phyloP scores from a whole-genome alignment of 2,329 filamentous ascomycete species.

The Pseudovirgaria hyperparasitica region DNA sequence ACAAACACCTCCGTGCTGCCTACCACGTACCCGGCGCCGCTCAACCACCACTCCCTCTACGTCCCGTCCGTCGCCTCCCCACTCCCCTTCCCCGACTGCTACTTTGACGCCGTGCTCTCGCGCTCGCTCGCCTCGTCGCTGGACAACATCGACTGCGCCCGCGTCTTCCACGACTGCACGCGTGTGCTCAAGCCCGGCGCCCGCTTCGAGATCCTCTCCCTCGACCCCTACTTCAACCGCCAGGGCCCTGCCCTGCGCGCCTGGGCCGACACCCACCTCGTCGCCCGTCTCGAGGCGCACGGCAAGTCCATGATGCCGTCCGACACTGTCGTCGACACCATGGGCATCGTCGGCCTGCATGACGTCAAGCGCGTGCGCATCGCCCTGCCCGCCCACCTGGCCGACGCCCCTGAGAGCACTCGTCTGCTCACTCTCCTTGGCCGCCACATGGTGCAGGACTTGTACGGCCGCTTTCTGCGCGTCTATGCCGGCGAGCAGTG shows the following conservation, averaged over 20 bases:
- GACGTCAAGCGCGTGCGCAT: slow-evolving; percentile 16
- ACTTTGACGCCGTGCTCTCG: slow-evolving; percentile 15
- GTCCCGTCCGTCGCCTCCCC: slow-evolving; percentile 11
- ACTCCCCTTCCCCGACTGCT: slow-evolving; percentile 13
- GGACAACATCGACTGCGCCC: slow-evolving; percentile 16
- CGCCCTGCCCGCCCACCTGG: slow-evolving; percentile 11
- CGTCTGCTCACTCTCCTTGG: slow-evolving; percentile 16
- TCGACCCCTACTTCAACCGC: slow-evolving; percentile 14
- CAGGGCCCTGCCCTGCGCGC: slow-evolving; percentile 11
- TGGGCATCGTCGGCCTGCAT: slow-evolving; percentile 16
- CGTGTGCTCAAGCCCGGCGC: slow-evolving; percentile 16
- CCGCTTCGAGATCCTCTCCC: slow-evolving; percentile 14
- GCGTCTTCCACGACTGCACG: slow-evolving; percentile 16
- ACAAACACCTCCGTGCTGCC: slow-evolving; percentile 9
- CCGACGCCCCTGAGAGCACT: slow-evolving; percentile 10
- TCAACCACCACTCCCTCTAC: slow-evolving; percentile 16
- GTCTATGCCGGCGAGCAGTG: slow-evolving; percentile 12
- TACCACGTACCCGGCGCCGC: slow-evolving; percentile 13
- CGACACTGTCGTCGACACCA: slow-evolving; percentile 15
- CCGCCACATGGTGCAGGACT: slow-evolving; percentile 14
- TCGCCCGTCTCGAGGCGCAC: slow-evolving; percentile 11
- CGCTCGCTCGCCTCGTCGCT: slow-evolving; percentile 12
- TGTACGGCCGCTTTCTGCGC: slow-evolving; percentile 12
- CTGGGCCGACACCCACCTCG: slow-evolving; percentile 15
- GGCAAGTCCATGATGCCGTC: slow-evolving; percentile 13